Percentiles rank a stretch among this genome's conserved stretches.
phyloP scores from a whole-genome alignment of 371 early-diverging fungal species.

The Zopfochytrium polystomum region DNA sequence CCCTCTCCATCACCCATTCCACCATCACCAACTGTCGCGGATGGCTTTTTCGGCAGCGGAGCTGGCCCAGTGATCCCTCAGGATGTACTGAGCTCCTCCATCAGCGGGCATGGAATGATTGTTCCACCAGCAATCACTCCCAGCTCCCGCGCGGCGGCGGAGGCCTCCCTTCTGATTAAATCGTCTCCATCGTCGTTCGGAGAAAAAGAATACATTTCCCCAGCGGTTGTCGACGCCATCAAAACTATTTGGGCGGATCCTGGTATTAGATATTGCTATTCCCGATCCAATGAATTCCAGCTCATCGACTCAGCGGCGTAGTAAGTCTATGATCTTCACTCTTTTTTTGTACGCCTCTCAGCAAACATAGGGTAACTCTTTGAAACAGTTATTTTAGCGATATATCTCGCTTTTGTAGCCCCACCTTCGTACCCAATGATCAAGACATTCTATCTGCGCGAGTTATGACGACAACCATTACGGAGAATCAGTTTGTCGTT shows the following conservation, averaged over 20 bases:
- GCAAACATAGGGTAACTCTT: background rate
- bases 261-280: conserved; percentile 54
- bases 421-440: conserved; percentile 19
- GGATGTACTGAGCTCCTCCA: background rate
- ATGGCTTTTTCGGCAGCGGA: too few species aligned
- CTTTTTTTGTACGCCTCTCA: background rate
- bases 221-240: conserved; percentile 63
- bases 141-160: background rate
- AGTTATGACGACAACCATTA: conserved; percentile 80
- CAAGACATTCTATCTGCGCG: conserved; percentile 68
- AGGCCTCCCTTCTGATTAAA: conserved; percentile 10
- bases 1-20: too few species aligned
- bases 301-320: conserved; percentile 64
- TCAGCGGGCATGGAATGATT: background rate
- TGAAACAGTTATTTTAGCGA: conserved; percentile 16
- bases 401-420: too few species aligned
- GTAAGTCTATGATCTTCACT: background rate
- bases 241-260: conserved; percentile 64
- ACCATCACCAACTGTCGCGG: too few species aligned
- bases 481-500: conserved; percentile 30
- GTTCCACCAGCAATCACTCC: background rate
- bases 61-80: too few species aligned
- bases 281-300: conserved; percentile 69
- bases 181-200: conserved; percentile 23
- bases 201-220: conserved; percentile 55